Conservation (phyloP, 202 grass and related monocot species). For the Musa balbisiana region DNA sequence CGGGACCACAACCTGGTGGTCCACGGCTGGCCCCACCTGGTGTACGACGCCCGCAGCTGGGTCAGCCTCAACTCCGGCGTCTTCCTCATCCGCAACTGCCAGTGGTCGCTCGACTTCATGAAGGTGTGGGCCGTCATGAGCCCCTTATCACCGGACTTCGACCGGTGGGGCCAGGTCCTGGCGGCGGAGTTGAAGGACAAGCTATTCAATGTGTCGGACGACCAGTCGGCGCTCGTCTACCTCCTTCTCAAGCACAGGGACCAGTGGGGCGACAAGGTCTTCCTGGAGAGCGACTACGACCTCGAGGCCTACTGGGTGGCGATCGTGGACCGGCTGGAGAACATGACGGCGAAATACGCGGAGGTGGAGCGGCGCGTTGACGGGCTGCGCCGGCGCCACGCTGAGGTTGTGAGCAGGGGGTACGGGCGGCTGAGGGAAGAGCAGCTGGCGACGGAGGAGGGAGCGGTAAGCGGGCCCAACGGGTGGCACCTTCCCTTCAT, state of each 20-base stretch:
- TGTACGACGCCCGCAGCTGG: slow-evolving; percentile 51
- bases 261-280: slow-evolving; percentile 52
- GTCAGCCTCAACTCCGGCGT: slow-evolving; percentile 83
- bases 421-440: slow-evolving; percentile 32
- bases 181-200: slow-evolving; percentile 61
- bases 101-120: slow-evolving; percentile 94
- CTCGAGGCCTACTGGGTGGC: slow-evolving; percentile 85
- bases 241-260: slow-evolving; percentile 43
- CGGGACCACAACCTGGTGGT: slow-evolving; percentile 58
- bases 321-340: slow-evolving; percentile 57
- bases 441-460: background rate
- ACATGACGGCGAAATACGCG: slow-evolving; percentile 42
- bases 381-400: slow-evolving; percentile 39
- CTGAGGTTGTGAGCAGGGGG: slow-evolving; percentile 29
- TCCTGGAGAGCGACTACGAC: slow-evolving; percentile 58
- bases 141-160: slow-evolving; percentile 49
- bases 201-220: slow-evolving; percentile 62
- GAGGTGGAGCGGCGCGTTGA: slow-evolving; percentile 38
- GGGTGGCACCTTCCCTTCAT: slow-evolving; percentile 62
- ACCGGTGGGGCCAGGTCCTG: slow-evolving; percentile 46
- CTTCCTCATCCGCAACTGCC: slow-evolving; percentile 81
- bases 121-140: slow-evolving; percentile 69
- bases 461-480: slow-evolving; percentile 25
- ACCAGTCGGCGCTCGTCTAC: slow-evolving; percentile 93
- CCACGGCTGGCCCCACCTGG: slow-evolving; percentile 60